Conservation (phyloP, 1,284 basidiomycete species). For the Gymnopus androsaceus region DNA sequence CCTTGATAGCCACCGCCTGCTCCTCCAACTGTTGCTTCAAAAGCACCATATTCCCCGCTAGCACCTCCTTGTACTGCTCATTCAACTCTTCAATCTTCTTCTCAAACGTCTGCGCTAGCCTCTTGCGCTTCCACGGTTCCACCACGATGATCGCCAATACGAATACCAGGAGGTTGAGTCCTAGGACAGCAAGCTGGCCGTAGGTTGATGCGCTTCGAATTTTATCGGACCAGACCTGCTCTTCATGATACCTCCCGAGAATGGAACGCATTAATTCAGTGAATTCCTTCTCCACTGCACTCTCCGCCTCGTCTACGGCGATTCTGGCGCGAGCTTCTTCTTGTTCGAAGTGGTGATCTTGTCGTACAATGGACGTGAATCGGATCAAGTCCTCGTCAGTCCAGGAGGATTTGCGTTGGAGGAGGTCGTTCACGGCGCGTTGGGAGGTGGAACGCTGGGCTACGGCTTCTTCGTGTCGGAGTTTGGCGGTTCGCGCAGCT, state of each 20-base stretch:
- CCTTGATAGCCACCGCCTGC: conserved; percentile 37
- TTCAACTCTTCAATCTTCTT: conserved; percentile 79
- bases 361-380: conserved; percentile 85
- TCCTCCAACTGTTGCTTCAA: conserved; percentile 52
- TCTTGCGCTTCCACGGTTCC: conserved; percentile 90
- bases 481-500: conserved; percentile 69
- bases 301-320: conserved; percentile 67
- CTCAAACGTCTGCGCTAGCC: conserved; percentile 86
- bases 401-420: conserved; percentile 90
- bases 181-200: conserved; percentile 80
- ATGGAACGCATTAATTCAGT: conserved; percentile 84
- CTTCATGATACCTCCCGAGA: conserved; percentile 90
- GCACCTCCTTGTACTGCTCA: conserved; percentile 47
- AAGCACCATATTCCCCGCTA: conserved; percentile 49
- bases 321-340: conserved; percentile 71
- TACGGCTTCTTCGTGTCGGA: conserved; percentile 74
- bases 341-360: conserved; percentile 84
- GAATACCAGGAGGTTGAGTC: conserved; percentile 87
- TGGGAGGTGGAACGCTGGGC: conserved; percentile 77
- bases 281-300: conserved; percentile 82
- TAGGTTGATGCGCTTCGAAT: conserved; percentile 92
- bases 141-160: conserved; percentile 84
- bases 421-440: conserved; percentile 85
- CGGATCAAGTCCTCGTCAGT: conserved; percentile 77
- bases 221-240: conserved; percentile 97